Conservation (phyloP, 1,139 yeast species). For the Tardiomyces blankii region DNA sequence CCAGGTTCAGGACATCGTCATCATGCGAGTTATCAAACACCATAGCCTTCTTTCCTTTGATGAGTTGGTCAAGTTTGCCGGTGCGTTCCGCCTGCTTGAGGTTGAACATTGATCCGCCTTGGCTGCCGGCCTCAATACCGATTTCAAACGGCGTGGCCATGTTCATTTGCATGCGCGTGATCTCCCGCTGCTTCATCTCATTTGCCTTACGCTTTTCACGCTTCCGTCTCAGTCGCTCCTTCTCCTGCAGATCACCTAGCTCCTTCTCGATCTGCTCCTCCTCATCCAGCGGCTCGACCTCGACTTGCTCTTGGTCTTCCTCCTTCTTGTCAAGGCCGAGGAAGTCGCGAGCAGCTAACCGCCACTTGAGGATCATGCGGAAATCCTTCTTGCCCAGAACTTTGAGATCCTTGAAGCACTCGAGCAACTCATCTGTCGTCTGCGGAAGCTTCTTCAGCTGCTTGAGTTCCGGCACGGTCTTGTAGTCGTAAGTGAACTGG, state of each 20-base stretch:
- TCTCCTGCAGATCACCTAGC: conserved; percentile 58
- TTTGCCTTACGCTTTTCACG: conserved; percentile 76
- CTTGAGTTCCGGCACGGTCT: conserved; percentile 62
- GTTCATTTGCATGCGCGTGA: conserved; percentile 88
- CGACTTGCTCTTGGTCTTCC: conserved; percentile 35
- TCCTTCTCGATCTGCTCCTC: conserved; percentile 88
- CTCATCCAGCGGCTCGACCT: conserved; percentile 66
- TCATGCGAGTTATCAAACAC: conserved; percentile 33
- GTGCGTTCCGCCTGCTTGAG: conserved; percentile 76
- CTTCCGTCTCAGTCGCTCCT: conserved; percentile 55
- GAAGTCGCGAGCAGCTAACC: conserved; percentile 73
- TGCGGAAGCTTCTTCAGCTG: conserved; percentile 58
- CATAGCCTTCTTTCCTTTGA: conserved; percentile 76
- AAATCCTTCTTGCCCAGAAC: conserved; percentile 93
- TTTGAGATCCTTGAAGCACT: conserved; percentile 81
- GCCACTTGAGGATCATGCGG: conserved; percentile 72
- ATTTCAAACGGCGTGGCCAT: conserved; percentile 90
- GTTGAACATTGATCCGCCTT: conserved; percentile 73
- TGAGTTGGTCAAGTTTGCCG: conserved; percentile 63
- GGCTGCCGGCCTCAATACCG: conserved; percentile 90
- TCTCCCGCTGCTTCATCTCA: conserved; percentile 79
- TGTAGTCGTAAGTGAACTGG: conserved; percentile 35
- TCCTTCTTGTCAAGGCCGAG: conserved; percentile 55
- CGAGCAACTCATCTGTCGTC: conserved; percentile 67
- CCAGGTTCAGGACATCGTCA: conserved; percentile 19